Base-by-base conservation (phyloP, 148 eudicot species). In the Fagopyrum homotropicum region DNA sequence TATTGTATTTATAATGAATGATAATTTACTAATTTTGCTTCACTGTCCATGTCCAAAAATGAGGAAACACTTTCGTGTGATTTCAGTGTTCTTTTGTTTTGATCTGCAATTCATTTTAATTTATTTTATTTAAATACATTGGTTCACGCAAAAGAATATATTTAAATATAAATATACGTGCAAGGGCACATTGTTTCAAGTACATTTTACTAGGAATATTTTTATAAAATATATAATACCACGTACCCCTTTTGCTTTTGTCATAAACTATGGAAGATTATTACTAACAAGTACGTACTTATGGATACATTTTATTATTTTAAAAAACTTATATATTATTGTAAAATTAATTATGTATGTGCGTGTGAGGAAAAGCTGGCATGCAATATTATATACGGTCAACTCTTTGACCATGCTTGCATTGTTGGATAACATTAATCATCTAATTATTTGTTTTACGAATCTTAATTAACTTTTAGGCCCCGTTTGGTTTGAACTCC, bases 31-130 rank as follows among this genome's bases (percentile, higher is more conserved):
- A 3, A 9, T 26, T 60, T 26, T 60, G 66, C 40, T 2, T 60
- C 66, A 60, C 66, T 60, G 66, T 26, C 66, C 35, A 72, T 78
- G 81, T 76, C 74, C 75, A 40, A 72, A 47, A 46, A 76, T 35
- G 66, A 76, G 81, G 79, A 76, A 69, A 82, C 84, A 82, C 72
- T 79, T 75, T 75, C 84, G 75, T 82, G 79, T 75, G 76, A 79
- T 79, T 54, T 82, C 81, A 60, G 66, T 26, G 75, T 75, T 78
- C 79, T 81, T 72, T 60, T 60, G 66, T 60, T 60, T 60, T 26
- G 40, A 60, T 60, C 66, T 60, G 66, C 43, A 60, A 60, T 45
- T 14, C 7, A 45, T 45, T 45, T 15, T 19, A 70, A 16, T 72
- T 72, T 9, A 19, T 48, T 48, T 16, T 19, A 15, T 54, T 9